These are phyloP conservation scores for Pestalotiopsis sp. DNA, from an alignment of 2,329 filamentous ascomycete genomes.

Conservation along the genomic window DNA sequence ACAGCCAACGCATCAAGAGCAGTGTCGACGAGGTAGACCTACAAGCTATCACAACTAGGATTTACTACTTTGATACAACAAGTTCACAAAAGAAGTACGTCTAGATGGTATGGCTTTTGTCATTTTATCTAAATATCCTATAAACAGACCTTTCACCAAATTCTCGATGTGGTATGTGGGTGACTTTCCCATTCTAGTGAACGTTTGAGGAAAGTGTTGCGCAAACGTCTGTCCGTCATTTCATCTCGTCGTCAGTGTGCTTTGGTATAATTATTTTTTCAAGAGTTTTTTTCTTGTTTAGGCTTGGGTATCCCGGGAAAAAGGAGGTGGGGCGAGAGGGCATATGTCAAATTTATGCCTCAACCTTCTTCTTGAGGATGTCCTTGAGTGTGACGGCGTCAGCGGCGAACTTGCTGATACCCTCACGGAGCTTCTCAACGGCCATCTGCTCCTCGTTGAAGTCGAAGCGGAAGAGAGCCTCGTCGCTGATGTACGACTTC, in stretches of 20 bases:
- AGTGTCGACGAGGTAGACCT: too few species aligned
- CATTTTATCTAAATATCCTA: slow-evolving; percentile 4
- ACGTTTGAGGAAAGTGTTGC: slow-evolving; percentile 1
- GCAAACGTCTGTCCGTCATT: slow-evolving; percentile 1
- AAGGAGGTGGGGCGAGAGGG: background rate
- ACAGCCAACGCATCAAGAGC: too few species aligned
- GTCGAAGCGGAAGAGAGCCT: slow-evolving; percentile 93
- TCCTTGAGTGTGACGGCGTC: slow-evolving; percentile 93
- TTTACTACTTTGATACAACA: background rate
- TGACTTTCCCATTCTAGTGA: slow-evolving; percentile 5
- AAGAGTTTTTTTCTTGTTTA: background rate
- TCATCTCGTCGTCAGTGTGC: slow-evolving; percentile 1
- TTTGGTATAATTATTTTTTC: background rate
- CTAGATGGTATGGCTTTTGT: background rate
- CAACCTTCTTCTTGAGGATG: slow-evolving; percentile 86
- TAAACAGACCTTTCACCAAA: slow-evolving; percentile 2
- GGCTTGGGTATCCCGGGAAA: background rate
- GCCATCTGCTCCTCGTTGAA: slow-evolving; percentile 99
- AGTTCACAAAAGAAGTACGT: background rate
- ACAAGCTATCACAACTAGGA: too few species aligned
- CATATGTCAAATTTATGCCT: slow-evolving; percentile 36
- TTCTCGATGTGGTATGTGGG: background rate
- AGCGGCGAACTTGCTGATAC: slow-evolving; percentile 98
- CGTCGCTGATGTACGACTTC: slow-evolving; percentile 88
- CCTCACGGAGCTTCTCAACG: slow-evolving; percentile 98